Evolutionary conservation across 495 filamentous ascomycete genomes (phyloP).

Genomic region (Penicillium bovifimosum): DNA sequence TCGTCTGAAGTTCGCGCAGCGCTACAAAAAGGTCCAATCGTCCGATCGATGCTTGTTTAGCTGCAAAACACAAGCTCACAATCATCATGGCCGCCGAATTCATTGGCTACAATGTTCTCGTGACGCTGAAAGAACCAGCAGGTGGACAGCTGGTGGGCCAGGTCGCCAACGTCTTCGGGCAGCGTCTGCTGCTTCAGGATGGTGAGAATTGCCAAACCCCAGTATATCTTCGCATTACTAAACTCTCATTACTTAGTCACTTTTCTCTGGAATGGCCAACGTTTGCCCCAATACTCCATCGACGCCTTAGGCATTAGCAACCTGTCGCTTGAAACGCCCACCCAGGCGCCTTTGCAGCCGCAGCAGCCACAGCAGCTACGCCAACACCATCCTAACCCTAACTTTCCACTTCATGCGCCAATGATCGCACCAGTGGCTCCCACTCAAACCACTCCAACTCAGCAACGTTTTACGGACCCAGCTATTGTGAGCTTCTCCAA

Average conservation of each 20-base stretch:
- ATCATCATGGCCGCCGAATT: constrained; percentile 60
- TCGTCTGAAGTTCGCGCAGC: not conserved
- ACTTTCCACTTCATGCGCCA: not conserved
- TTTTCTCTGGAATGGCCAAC: constrained; percentile 46
- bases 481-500: constrained; percentile 48
- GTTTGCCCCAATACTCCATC: constrained; percentile 44
- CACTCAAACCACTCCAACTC: constrained; percentile 7
- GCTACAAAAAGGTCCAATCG: not conserved
- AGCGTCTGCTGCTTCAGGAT: constrained; percentile 69
- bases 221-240: not conserved
- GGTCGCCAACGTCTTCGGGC: constrained; percentile 66
- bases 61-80: not conserved
- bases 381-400: constrained; percentile 2
- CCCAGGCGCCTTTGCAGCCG: constrained; percentile 18
- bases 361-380: constrained; percentile 19
- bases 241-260: constrained; percentile 29
- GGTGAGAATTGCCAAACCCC: constrained; percentile 46
- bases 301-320: constrained; percentile 54
- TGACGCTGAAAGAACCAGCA: constrained; percentile 64
- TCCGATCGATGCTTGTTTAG: constrained; percentile 7
- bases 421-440: not conserved
- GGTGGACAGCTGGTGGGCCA: constrained; percentile 64
- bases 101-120: constrained; percentile 71
- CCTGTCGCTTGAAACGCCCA: constrained; percentile 44
- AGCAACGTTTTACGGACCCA: constrained; percentile 47